Evolutionary conservation across 345 rosid species (phyloP).

Genomic region (Eucalyptus cloeziana): DNA sequence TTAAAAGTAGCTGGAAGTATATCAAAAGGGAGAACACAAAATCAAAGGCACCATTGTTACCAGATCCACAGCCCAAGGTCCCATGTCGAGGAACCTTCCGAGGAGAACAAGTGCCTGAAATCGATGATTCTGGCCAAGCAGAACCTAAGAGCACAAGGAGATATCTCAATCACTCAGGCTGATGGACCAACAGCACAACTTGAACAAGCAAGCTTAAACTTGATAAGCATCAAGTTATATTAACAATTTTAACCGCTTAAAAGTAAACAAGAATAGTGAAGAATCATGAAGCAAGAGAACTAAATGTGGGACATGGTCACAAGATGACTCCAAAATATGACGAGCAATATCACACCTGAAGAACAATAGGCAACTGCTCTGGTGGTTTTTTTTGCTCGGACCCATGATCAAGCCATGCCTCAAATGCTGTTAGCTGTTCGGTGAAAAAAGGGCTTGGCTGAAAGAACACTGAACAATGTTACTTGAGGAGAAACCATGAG

Average conservation of each 20-base stretch:
- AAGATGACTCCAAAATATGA: conserved; percentile 2
- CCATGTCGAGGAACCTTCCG: conserved; percentile 98
- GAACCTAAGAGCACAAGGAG: conserved; percentile 37
- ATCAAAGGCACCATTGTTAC: conserved; percentile 20
- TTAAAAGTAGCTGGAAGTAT: not conserved
- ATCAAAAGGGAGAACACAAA: not conserved
- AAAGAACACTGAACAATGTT: not conserved
- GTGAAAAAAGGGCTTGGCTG: conserved; percentile 97
- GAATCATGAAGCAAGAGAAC: not conserved
- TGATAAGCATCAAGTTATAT: not conserved
- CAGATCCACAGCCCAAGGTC: conserved; percentile 98
- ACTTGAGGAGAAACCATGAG: not conserved
- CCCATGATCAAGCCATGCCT: conserved; percentile 99
- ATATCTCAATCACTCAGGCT: not conserved
- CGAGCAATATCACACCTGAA: conserved; percentile 74
- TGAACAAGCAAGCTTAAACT: not conserved
- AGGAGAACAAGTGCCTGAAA: conserved; percentile 93
- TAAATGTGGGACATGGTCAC: not conserved
- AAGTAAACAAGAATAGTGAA: not conserved
- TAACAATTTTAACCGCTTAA: not conserved
- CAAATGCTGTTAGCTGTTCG: conserved; percentile 96
- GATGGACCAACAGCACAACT: not conserved
- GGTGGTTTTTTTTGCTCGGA: conserved; percentile 95
- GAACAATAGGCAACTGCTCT: conserved; percentile 97
- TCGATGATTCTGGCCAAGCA: conserved; percentile 96